These are phyloP conservation scores for Oryza punctata DNA, from an alignment of 176 grass and related monocot species.

Conservation along the genomic window DNA sequence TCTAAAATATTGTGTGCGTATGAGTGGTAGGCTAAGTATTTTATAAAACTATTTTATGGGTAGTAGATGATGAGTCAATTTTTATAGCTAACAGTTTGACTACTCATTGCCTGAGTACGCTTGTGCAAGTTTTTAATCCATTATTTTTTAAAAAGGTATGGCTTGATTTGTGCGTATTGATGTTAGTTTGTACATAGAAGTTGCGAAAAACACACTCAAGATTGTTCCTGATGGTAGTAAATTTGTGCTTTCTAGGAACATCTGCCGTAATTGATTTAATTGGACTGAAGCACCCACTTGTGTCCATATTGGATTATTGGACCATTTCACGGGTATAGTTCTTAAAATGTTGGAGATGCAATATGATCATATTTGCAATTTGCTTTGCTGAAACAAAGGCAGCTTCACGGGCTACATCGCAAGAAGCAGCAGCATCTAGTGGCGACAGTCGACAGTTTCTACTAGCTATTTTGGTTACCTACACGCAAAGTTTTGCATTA, in stretches of 20 bases:
- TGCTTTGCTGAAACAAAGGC: too few relatives aligned
- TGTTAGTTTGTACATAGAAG: neutral
- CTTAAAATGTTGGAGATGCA: neutral
- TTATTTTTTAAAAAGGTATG: neutral
- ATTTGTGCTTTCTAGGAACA: slow-evolving; percentile 28
- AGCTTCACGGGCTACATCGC: too few relatives aligned
- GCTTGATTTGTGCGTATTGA: neutral
- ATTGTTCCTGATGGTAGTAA: neutral
- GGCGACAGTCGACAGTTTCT: neutral
- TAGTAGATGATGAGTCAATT: too few relatives aligned
- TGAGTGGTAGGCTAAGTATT: too few relatives aligned
- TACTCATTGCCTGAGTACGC: too few relatives aligned
- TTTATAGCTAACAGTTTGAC: too few relatives aligned
- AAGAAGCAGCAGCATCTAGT: too few relatives aligned
- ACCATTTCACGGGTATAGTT: neutral
- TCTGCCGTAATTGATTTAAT: neutral
- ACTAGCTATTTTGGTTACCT: too few relatives aligned
- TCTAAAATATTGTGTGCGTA: too few relatives aligned
- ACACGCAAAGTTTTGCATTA: neutral
- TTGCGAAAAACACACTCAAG: neutral
- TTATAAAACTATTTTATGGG: too few relatives aligned
- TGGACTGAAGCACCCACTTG: neutral
- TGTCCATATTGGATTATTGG: neutral
- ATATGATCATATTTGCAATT: neutral
- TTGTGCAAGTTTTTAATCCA: too few relatives aligned